These are phyloP conservation scores for Colletotrichum sp. DNA, from an alignment of 2,329 filamentous ascomycete genomes.

Conservation along the genomic window DNA sequence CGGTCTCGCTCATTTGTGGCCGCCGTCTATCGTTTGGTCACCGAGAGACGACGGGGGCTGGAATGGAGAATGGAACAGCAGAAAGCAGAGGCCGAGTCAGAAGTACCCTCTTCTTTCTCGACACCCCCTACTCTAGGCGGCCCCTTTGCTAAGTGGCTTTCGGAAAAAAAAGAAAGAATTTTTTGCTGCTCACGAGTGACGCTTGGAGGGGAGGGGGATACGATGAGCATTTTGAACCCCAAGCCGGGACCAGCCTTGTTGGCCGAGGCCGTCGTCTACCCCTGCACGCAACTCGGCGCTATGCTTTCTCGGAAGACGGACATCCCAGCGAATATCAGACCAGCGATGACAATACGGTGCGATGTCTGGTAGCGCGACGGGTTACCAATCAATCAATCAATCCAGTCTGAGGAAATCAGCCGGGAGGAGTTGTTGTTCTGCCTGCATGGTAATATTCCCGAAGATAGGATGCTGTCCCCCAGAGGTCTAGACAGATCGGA, in stretches of 20 bases:
- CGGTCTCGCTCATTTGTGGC: not conserved
- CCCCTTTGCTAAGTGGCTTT: slow-evolving; percentile 4
- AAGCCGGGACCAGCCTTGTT: not conserved
- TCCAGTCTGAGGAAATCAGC: not conserved
- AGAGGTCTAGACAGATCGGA: not conserved
- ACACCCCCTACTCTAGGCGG: not conserved
- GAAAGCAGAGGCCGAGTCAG: not conserved
- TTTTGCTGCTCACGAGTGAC: not conserved
- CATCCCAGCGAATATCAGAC: not conserved
- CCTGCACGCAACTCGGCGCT: not conserved
- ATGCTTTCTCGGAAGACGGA: not conserved
- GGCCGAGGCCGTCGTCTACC: not conserved
- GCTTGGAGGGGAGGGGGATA: not conserved
- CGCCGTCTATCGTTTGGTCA: not conserved
- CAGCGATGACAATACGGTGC: not conserved
- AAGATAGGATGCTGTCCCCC: not conserved
- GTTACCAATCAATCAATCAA: not conserved
- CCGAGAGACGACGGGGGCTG: not conserved
- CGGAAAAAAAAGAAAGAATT: slow-evolving; percentile 1
- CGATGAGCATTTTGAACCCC: not conserved
- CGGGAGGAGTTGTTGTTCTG: not conserved
- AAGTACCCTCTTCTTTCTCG: not conserved
- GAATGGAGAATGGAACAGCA: not conserved
- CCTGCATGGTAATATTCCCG: not conserved
- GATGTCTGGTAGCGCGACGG: not conserved